phyloP scores from a whole-genome alignment of 192 early-diverging fungal species.

The Coemansia aciculifera region DNA sequence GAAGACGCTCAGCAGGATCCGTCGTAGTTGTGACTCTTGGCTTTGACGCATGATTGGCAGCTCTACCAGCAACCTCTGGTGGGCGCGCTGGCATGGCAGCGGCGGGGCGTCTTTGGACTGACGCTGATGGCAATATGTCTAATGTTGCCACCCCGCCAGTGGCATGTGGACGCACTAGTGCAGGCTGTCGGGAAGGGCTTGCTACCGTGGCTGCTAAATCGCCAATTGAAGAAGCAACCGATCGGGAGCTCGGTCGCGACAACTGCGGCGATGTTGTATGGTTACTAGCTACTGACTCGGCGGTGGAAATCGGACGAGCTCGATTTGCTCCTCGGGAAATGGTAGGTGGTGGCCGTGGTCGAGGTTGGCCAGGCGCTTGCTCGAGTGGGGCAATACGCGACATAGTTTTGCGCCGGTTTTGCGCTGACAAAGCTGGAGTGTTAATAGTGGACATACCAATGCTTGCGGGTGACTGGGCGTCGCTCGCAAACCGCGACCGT shows the following conservation, averaged over 20 bases:
- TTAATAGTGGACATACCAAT: slow-evolving; percentile 1
- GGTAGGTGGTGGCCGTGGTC: slow-evolving; percentile 27
- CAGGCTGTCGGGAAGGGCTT: slow-evolving; percentile 2
- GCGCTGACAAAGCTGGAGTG: slow-evolving; percentile 18
- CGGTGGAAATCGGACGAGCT: slow-evolving; percentile 39
- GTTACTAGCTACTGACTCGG: slow-evolving; percentile 36
- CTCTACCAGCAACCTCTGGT: slow-evolving; percentile 6
- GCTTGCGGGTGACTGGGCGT: slow-evolving; percentile 11
- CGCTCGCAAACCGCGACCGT: slow-evolving; percentile 20
- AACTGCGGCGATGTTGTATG: slow-evolving; percentile 41
- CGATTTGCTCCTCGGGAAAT: slow-evolving; percentile 30
- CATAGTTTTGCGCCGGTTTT: slow-evolving; percentile 38
- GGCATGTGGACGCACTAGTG: slow-evolving; percentile 6
- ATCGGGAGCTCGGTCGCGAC: slow-evolving; percentile 34
- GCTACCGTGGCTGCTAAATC: not conserved
- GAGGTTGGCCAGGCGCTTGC: not conserved
- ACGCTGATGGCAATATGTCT: not conserved
- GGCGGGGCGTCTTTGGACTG: slow-evolving; percentile 13
- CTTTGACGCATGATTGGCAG: not conserved
- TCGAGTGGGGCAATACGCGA: slow-evolving; percentile 15
- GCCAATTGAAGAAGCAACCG: slow-evolving; percentile 11
- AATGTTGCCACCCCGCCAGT: not conserved
- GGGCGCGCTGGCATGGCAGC: not conserved
- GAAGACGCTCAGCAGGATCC: slow-evolving; percentile 57
- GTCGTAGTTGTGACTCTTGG: slow-evolving; percentile 3